Conservation (phyloP, 768 basidiomycete genomes). For the Calocybe indica region DNA sequence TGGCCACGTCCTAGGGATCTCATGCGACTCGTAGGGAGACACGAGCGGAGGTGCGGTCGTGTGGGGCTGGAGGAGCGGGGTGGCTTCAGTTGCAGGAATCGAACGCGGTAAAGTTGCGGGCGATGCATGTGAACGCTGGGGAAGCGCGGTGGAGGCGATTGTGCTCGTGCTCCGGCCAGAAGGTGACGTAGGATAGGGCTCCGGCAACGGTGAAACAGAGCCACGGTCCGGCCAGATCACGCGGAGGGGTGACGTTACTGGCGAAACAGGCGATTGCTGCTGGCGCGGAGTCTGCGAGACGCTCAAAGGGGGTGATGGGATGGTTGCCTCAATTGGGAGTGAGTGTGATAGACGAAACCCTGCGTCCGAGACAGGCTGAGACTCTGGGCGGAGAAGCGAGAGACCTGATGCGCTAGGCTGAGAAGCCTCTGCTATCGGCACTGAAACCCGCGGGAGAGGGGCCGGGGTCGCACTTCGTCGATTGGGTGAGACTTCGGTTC, state of each 20-base stretch:
- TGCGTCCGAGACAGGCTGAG: too few relatives aligned
- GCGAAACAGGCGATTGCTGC: slow-evolving; percentile 1
- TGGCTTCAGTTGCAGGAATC: slow-evolving; percentile 1
- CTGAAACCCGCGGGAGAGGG: slow-evolving; percentile 2
- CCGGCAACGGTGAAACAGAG: background rate
- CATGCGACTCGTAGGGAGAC: too few relatives aligned
- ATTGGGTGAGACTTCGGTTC: background rate
- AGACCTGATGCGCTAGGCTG: slow-evolving; percentile 28
- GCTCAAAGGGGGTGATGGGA: too few relatives aligned
- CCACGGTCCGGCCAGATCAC: slow-evolving; percentile 6
- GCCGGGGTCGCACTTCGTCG: too few relatives aligned
- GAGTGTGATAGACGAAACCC: too few relatives aligned
- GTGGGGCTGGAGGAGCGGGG: background rate
- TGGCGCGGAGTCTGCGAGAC: background rate
- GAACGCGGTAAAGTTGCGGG: slow-evolving; percentile 1
- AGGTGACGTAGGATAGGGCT: slow-evolving; percentile 8
- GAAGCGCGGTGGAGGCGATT: too few relatives aligned
- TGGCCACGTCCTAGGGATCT: too few relatives aligned
- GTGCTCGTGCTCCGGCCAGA: slow-evolving; percentile 3
- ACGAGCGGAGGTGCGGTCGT: too few relatives aligned
- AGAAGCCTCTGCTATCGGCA: slow-evolving; percentile 10
- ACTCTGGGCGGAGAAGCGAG: slow-evolving; percentile 22
- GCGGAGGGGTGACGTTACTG: slow-evolving; percentile 3
- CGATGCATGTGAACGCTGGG: background rate
- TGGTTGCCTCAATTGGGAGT: too few relatives aligned